A percentile compares a stretch with the other conserved stretches of the same genome.
These are phyloP conservation scores for Talaromyces sp. DNA, from an alignment of 2,329 filamentous ascomycete genomes.

Conservation along the genomic window DNA sequence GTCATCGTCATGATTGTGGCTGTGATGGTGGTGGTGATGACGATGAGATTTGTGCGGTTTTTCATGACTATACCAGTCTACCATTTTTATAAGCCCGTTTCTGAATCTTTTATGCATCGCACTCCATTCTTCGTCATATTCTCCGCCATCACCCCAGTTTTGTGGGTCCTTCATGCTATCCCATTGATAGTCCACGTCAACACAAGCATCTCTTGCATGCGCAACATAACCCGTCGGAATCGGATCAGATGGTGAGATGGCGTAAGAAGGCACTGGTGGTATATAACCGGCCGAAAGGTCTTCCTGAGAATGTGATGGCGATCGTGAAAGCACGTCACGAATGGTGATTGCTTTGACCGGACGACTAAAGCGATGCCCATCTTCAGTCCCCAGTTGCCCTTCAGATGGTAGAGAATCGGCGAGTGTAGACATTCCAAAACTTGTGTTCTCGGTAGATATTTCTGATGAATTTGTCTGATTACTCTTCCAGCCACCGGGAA, in stretches of 20 bases:
- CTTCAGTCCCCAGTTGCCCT: slow-evolving; percentile 51
- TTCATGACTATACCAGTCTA: slow-evolving; percentile 69
- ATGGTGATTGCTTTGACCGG: slow-evolving; percentile 16
- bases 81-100: slow-evolving; percentile 71
- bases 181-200: slow-evolving; percentile 91
- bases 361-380: slow-evolving; percentile 20
- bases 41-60: slow-evolving; percentile 44
- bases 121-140: slow-evolving; percentile 91
- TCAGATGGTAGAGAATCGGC: slow-evolving; percentile 42
- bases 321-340: slow-evolving; percentile 31
- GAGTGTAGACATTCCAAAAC: slow-evolving; percentile 34
- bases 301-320: slow-evolving; percentile 34
- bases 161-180: slow-evolving; percentile 79
- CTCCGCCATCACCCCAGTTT: slow-evolving; percentile 83
- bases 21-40: slow-evolving; percentile 42
- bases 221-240: slow-evolving; percentile 87
- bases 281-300: slow-evolving; percentile 57
- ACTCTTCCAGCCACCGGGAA: slow-evolving; percentile 58
- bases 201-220: slow-evolving; percentile 83
- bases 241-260: slow-evolving; percentile 72
- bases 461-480: slow-evolving; percentile 28
- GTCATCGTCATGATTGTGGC: slow-evolving; percentile 54
- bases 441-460: slow-evolving; percentile 26
- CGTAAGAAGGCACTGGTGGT: slow-evolving; percentile 77
- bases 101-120: slow-evolving; percentile 91